Base-by-base conservation (phyloP, 225 moss, liverwort and hornwort species). In the Marchantia polymorpha region DNA sequence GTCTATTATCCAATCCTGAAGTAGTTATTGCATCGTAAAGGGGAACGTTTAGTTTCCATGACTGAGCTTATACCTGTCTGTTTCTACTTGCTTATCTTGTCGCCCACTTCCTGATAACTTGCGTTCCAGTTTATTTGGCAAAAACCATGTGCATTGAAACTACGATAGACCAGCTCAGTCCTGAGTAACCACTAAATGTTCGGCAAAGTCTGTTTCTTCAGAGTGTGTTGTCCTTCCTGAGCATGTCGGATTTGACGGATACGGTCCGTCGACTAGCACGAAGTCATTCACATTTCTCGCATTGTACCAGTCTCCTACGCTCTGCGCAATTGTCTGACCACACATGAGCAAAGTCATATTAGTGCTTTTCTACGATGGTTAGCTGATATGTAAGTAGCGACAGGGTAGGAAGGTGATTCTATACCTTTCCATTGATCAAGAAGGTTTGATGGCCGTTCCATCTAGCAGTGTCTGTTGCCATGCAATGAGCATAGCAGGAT, bases 401-500 rank as follows among this genome's bases (percentile, higher is more conserved):
- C 13, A 8, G n/a, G 8, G 51, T 15, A 19, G 73, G 75, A 59
- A 60, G 16, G 22, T 20, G 16, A 20, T 63, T 48, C 46, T 48
- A 26, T 47, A 77, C 78, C 69, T 56, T 79, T 39, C 20, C 78
- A 9, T 39, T 4, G 68, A 79, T 68, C 54, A 31, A 26, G 46
- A 53, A 79, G 9, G 27, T 52, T 9, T 29, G 17, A 4, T n/a
- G 30, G 30, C 55, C 54, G 78, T 54, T 68, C 78, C 78, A 79
- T 19, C 69, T 69, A 15, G 30, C 7, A 66, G 8, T 73, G 16
- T 50, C 73, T 16, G 29, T 10, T 26, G 51, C 23, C 80, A 80
- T 80, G 73, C 80, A 80, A 51, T 80, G 80, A 14, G 80, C 59
- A 17, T 7, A 73, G 49, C 80, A 80, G 15, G 80, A 80, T 20